Evolutionary conservation across 1,284 basidiomycete genomes (phyloP).

Genomic region (Cryptococcus sp.): DNA sequence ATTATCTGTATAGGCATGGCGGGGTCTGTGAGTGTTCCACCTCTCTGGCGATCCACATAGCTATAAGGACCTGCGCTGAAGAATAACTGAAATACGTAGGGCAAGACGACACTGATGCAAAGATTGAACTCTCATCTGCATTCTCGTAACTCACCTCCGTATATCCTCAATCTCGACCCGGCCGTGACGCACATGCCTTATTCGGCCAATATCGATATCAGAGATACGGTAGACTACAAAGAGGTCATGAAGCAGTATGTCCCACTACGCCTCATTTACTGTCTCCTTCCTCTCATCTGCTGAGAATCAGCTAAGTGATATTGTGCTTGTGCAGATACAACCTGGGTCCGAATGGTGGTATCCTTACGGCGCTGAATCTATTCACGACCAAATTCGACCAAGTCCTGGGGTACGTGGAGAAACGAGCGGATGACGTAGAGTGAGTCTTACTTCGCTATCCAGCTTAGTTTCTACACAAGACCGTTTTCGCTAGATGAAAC

Average conservation of each 20-base stretch:
- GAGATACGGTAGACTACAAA: conserved; percentile 95
- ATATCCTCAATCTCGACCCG: conserved; percentile 96
- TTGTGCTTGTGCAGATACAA: conserved; percentile 70
- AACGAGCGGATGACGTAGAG: conserved; percentile 83
- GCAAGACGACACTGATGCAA: conserved; percentile 97
- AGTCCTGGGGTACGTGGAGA: conserved; percentile 88
- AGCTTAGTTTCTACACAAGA: background rate
- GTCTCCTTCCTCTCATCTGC: conserved; percentile 14
- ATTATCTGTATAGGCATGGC: conserved; percentile 73
- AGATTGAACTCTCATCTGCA: conserved; percentile 87
- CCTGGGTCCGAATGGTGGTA: conserved; percentile 96
- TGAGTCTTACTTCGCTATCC: conserved; percentile 53
- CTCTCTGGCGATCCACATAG: background rate
- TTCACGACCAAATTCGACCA: conserved; percentile 99
- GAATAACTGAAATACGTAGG: too few species aligned
- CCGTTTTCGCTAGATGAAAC: background rate
- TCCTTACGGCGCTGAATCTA: conserved; percentile 92
- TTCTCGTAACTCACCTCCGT: conserved; percentile 66
- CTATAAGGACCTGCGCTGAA: too few species aligned
- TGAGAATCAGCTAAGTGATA: conserved; percentile 1
- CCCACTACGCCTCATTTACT: background rate
- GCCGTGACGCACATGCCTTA: conserved; percentile 89
- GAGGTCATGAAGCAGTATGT: conserved; percentile 99
- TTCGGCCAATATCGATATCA: conserved; percentile 95
- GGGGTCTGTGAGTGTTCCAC: conserved; percentile 43